Base-by-base conservation (phyloP, 768 basidiomycete species). In the Cystoderma amianthinum region DNA sequence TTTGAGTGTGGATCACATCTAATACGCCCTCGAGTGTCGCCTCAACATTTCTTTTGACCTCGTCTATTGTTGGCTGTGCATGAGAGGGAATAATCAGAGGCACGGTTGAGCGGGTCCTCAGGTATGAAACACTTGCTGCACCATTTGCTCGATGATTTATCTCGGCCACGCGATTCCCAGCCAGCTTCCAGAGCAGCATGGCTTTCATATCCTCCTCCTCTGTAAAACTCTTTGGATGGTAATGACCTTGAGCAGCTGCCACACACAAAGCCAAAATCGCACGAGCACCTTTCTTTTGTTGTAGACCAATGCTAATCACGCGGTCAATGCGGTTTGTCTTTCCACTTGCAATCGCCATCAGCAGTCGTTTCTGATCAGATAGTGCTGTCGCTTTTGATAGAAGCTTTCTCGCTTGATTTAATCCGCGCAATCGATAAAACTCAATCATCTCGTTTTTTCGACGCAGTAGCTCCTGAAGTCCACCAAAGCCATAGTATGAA, bases 131-230 rank as follows among this genome's bases (percentile, higher is more conserved):
- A n/a, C n/a, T n/a, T n/a, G n/a, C n/a, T n/a, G n/a, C n/a, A n/a
- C n/a, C n/a, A n/a, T n/a, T n/a, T 45, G 59, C 45, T 18, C 40
- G 45, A 36, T 59, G 53, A 15, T 41, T 49, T 18, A 62, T 46
- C 2, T 50, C 43, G 9, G 54, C 53, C 9, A 56, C 34, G 0
- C 52, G 18, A 18, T 43, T 44, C 1, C 59, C 56, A n/a, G 41
- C 56, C 20, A 60, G 11, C 16, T 39, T 41, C 55, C 47, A 57
- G 10, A 62, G 9, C 0, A 59, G 37, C 18, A 58, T 17, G 1
- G 39, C 49, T 16, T 38, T 32, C 35, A 57, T 30, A 2, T 48
- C 39, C 4, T 62, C 54, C 16, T 47, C 41, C 13, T 58, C 54
- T 2, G 40, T 50, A 32, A 40, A 57, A 32, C 49, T 52, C 25